phyloP scores from a whole-genome alignment of 2,329 filamentous ascomycete genomes.

The Chrysoporthe puriensis region DNA sequence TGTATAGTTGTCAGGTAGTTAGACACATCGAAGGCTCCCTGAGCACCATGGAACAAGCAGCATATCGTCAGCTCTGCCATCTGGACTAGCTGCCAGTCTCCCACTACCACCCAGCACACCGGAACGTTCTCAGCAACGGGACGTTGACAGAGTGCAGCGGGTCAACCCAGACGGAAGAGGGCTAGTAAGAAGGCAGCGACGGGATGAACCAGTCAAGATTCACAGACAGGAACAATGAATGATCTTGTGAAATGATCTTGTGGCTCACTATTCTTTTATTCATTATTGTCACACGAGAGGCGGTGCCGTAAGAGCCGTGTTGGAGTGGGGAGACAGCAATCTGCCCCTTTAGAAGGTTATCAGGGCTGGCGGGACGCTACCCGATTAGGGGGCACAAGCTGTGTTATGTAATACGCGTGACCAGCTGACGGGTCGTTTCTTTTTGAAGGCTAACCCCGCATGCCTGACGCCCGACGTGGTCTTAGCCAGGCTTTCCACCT shows the following conservation, averaged over 20 bases:
- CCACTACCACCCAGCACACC: too few relatives aligned
- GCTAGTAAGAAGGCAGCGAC: too few relatives aligned
- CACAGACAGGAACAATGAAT: too few relatives aligned
- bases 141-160: too few relatives aligned
- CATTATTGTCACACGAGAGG: too few relatives aligned
- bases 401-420: conserved; percentile 19
- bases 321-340: neutral
- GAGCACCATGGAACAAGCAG: neutral
- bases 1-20: neutral
- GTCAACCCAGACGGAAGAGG: too few relatives aligned
- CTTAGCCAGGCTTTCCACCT: conserved; percentile 21
- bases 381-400: neutral
- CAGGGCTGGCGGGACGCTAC: neutral
- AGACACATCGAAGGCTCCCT: too few relatives aligned
- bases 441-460: conserved; percentile 24
- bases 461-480: conserved; percentile 5
- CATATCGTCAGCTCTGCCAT: neutral
- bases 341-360: conserved; percentile 17
- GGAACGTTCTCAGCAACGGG: too few relatives aligned
- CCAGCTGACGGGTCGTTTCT: neutral
- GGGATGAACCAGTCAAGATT: too few relatives aligned
- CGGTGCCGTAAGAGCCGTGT: too few relatives aligned
- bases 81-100: neutral
- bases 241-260: too few relatives aligned
- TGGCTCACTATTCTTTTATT: too few relatives aligned